Conservation (phyloP, 2,329 filamentous ascomycete species). For the Setomelanomma holmii region DNA sequence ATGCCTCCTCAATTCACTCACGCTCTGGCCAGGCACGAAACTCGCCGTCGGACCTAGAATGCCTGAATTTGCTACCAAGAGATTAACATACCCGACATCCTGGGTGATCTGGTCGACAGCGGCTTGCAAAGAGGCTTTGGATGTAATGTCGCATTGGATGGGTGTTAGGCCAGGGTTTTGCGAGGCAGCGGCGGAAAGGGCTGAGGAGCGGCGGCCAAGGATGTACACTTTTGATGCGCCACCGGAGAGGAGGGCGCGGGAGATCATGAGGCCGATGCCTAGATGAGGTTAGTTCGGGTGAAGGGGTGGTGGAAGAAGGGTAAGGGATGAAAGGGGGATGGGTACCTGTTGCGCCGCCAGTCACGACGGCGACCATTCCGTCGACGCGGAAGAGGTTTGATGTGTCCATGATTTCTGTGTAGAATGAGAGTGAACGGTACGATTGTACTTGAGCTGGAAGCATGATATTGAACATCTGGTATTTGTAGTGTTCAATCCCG, state of each 20-base stretch:
- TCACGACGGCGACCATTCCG: constrained; percentile 23
- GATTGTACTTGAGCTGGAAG: background rate
- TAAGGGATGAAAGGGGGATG: background rate
- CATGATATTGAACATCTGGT: too few relatives aligned
- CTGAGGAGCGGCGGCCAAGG: constrained; percentile 27
- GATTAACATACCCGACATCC: constrained; percentile 28
- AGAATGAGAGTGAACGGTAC: background rate
- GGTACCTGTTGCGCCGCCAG: constrained; percentile 25
- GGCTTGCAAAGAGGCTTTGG: constrained; percentile 20
- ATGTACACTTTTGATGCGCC: constrained; percentile 33
- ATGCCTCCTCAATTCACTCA: constrained; percentile 6
- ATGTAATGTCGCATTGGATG: constrained; percentile 29
- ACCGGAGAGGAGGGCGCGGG: constrained; percentile 26
- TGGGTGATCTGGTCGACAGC: constrained; percentile 15
- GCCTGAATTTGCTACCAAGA: constrained; percentile 32
- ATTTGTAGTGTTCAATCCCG: background rate
- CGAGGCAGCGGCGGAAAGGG: constrained; percentile 17
- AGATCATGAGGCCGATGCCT: constrained; percentile 34
- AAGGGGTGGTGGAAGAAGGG: background rate
- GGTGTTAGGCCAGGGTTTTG: constrained; percentile 13
- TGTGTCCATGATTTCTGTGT: constrained; percentile 5
- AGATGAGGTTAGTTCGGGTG: background rate
- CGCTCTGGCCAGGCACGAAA: constrained; percentile 2
- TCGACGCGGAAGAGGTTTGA: constrained; percentile 19
- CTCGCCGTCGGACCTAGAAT: constrained; percentile 19